These are phyloP conservation scores for Ogataea nitratoaversa DNA, from an alignment of 805 yeast genomes.

Conservation along the genomic window DNA sequence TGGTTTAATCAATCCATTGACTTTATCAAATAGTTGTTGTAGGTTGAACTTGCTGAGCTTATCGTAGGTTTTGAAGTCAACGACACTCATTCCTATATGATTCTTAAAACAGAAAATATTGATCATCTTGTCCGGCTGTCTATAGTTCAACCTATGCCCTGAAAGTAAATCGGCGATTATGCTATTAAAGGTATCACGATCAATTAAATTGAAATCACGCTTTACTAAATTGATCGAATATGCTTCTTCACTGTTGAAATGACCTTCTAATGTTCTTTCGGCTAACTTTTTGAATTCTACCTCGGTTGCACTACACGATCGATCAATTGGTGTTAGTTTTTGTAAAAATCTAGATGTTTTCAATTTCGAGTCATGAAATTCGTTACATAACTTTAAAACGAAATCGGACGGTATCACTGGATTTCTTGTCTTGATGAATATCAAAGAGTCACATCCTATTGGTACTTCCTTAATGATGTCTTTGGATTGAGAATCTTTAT, in stretches of 20 bases:
- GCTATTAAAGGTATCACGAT: conserved; percentile 68
- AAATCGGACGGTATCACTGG: conserved; percentile 78
- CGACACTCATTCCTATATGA: conserved; percentile 84
- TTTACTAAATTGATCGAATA: conserved; percentile 81
- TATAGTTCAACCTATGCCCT: conserved; percentile 77
- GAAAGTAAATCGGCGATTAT: conserved; percentile 37
- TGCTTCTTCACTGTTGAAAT: conserved; percentile 23
- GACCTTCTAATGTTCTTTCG: conserved; percentile 9
- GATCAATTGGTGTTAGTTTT: conserved; percentile 74
- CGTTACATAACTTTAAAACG: conserved; percentile 60
- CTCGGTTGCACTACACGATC: conserved; percentile 66
- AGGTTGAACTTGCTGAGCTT: conserved; percentile 67
- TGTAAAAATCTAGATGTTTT: conserved; percentile 73
- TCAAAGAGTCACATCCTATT: conserved; percentile 75
- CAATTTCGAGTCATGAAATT: conserved; percentile 43
- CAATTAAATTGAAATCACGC: conserved; percentile 72
- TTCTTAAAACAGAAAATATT: conserved; percentile 86
- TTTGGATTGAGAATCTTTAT: conserved; percentile 37
- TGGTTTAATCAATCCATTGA: conserved; percentile 14
- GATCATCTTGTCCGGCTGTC: conserved; percentile 71
- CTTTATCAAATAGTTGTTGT: conserved; percentile 68
- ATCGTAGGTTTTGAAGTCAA: conserved; percentile 49
- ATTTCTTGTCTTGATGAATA: conserved; percentile 73
- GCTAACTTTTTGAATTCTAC: conserved; percentile 61
- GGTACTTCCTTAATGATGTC: conserved; percentile 55